Evolutionary conservation across 768 basidiomycete genomes (phyloP), one percentile per base, ranked within the genome.

Genomic region (Lepiota brunneoincarnata): DNA sequence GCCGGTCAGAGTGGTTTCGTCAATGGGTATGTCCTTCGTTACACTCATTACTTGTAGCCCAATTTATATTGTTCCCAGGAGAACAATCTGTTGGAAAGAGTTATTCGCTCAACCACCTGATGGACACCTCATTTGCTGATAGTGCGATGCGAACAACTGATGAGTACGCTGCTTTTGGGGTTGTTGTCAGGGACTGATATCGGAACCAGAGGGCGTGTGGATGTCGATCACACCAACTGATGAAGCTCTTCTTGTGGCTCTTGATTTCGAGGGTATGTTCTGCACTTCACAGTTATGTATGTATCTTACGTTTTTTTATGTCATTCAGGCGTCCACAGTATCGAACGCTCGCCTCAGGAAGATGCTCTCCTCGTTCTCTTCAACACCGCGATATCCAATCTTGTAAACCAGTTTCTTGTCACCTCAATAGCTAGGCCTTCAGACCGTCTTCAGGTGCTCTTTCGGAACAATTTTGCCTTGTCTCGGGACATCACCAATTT

Each of bases 81-180:
- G 83, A 84, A 61, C 84, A 86, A 60, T 84, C 81, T 0, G 83
- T 86, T 1, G 84, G 83, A 0, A 84, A 84, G 59, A 80, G 77
- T 48, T 86, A 75, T 50, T 68, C 78, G 0, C 62, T 85, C 34
- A 84, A 85, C 48, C 84, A 86, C 56, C 69, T 86, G 4, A 75
- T 73, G 0, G 84, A 86, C 58, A 82, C 83, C 0, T 85, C 84
- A 0, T 86, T 86, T 58, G 82, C 82, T 6, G 84, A 84, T 1
- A 80, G 76, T 7, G 84, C 83, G 0, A 83, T 85, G 81, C 69
- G 81, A n/a, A 84, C 82, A 7, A 85, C 80, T 34, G 75, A n/a
- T n/a, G n/a, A n/a, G 72, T 71, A 45, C 18, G 61, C 55, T 15
- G 12, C 9, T 52, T 15, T 6, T 24, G n/a, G n/a, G n/a, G n/a